Conservation (phyloP, 176 grass and related monocot genomes). For the Phyllostachys edulis region DNA sequence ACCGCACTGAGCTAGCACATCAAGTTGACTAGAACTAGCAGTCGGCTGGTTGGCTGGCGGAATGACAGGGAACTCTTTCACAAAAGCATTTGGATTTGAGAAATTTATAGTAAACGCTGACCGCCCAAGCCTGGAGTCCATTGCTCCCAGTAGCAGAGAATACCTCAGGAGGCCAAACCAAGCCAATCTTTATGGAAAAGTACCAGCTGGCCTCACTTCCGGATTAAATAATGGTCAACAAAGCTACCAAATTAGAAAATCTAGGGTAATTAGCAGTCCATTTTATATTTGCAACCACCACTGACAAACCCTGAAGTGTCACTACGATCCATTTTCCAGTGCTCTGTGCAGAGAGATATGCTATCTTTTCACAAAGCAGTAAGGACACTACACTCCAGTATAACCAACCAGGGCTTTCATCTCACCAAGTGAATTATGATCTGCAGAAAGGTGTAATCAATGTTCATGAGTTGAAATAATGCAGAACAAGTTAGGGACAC, state of each 20-base stretch:
- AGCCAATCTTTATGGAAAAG: constrained; percentile 24
- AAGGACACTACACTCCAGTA: constrained; percentile 2
- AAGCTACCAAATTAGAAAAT: constrained; percentile 51
- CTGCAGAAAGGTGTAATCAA: constrained; percentile 29
- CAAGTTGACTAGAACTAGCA: constrained; percentile 38
- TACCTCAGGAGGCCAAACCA: not conserved
- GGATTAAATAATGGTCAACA: constrained; percentile 34
- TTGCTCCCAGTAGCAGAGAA: constrained; percentile 18
- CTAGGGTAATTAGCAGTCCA: constrained; percentile 22
- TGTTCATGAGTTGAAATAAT: constrained; percentile 5
- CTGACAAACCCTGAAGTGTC: constrained; percentile 97
- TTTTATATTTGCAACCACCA: constrained; percentile 64
- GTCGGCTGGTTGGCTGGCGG: constrained; percentile 11
- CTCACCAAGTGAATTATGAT: not conserved
- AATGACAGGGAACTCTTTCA: constrained; percentile 16
- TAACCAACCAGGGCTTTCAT: constrained; percentile 23
- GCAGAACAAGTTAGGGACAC: not conserved
- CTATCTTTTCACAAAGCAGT: constrained; percentile 12
- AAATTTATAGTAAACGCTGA: constrained; percentile 52
- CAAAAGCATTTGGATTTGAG: constrained; percentile 42
- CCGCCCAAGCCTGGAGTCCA: constrained; percentile 34
- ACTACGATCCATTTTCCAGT: constrained; percentile 64
- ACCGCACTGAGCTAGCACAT: constrained; percentile 30
- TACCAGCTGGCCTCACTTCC: constrained; percentile 39
- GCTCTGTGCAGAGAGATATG: constrained; percentile 1